These are phyloP conservation scores for Elsinoe fawcettii DNA, from an alignment of 2,329 filamentous ascomycete genomes.

Conservation along the genomic window DNA sequence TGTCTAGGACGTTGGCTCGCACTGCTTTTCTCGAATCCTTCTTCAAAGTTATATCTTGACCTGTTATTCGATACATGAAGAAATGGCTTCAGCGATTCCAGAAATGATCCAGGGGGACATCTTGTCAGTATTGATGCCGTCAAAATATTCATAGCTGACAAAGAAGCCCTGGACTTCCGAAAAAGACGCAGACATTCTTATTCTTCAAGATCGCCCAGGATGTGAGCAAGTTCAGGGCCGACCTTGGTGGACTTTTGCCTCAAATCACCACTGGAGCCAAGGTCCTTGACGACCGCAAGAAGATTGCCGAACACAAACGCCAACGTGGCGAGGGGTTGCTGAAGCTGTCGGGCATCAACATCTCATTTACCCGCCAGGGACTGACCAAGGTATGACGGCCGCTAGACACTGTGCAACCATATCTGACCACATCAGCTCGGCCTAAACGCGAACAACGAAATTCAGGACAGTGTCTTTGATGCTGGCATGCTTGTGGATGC, in stretches of 20 bases:
- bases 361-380: conserved; percentile 24
- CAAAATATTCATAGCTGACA: background rate
- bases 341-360: conserved; percentile 21
- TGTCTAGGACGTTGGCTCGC: too few relatives aligned
- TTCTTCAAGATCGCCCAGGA: conserved; percentile 24
- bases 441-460: conserved; percentile 23
- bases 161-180: conserved; percentile 21
- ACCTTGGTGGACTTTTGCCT: conserved; percentile 19
- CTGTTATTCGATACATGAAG: background rate
- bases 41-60: background rate
- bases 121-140: conserved; percentile 17
- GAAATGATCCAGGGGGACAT: conserved; percentile 26
- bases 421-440: conserved; percentile 20
- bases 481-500: conserved; percentile 31
- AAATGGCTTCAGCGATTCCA: conserved; percentile 15
- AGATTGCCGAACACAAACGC: conserved; percentile 21
- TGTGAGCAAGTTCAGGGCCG: conserved; percentile 20
- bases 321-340: conserved; percentile 16
- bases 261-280: conserved; percentile 23
- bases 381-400: conserved; percentile 22
- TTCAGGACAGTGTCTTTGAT: conserved; percentile 29
- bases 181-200: conserved; percentile 24
- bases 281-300: conserved; percentile 18
- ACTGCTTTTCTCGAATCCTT: too few relatives aligned
- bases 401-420: background rate